Conservation (phyloP, 805 yeast genomes). For the Candida nemodendra region DNA sequence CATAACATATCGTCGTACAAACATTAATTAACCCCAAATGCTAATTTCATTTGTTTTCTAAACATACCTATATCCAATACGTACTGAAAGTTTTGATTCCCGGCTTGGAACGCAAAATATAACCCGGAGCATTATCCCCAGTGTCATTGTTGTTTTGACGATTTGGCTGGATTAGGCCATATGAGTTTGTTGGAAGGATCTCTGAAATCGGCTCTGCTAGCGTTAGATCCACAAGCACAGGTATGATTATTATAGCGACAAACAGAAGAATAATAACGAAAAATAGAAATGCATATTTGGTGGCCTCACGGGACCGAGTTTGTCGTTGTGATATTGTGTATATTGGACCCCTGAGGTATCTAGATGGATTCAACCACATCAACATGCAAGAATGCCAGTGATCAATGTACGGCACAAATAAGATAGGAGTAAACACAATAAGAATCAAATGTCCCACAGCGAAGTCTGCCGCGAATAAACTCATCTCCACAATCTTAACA, state of each 20-base stretch:
- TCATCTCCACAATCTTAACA: constrained; percentile 46
- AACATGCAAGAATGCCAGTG: constrained; percentile 48
- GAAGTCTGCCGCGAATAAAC: constrained; percentile 48
- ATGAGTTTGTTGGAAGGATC: constrained; percentile 20
- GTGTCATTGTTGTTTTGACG: constrained; percentile 65
- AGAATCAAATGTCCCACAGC: constrained; percentile 43
- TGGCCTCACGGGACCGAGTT: constrained; percentile 40
- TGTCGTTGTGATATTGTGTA: constrained; percentile 39
- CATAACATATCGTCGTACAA: not conserved
- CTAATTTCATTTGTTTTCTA: not conserved
- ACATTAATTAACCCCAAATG: not conserved
- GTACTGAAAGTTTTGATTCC: constrained; percentile 20
- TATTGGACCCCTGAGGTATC: constrained; percentile 38
- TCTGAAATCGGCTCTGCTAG: constrained; percentile 14
- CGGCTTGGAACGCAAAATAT: constrained; percentile 35
- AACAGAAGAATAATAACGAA: constrained; percentile 40
- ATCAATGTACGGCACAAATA: constrained; percentile 47
- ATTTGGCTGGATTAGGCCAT: constrained; percentile 57
- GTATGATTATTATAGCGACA: constrained; percentile 43
- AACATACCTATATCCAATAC: constrained; percentile 25
- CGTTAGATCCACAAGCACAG: constrained; percentile 38
- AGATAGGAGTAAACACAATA: constrained; percentile 38
- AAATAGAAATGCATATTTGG: constrained; percentile 48
- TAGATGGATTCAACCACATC: constrained; percentile 47
- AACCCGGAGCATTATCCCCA: constrained; percentile 52